These are phyloP conservation scores for Lithospermum erythrorhizon DNA, from an alignment of 257 asterid species.

Conservation along the genomic window DNA sequence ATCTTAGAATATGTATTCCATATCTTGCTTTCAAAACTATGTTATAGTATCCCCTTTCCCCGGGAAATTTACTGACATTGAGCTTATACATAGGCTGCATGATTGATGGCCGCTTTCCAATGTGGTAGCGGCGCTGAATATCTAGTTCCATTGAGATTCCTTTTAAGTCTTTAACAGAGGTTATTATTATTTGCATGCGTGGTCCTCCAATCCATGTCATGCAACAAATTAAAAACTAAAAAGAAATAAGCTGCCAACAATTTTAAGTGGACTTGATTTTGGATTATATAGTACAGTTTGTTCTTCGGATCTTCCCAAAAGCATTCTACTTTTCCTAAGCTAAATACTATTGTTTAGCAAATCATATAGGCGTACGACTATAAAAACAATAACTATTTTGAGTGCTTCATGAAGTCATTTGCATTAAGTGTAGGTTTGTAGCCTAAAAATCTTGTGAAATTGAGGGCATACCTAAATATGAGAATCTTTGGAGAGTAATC, in stretches of 20 bases:
- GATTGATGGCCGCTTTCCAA: too few relatives aligned
- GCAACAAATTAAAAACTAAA: background rate
- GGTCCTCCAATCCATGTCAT: background rate
- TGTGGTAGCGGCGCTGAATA: too few relatives aligned
- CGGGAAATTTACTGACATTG: background rate
- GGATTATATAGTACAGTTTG: background rate
- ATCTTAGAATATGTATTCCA: background rate
- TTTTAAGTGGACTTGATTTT: background rate
- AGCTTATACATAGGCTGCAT: too few relatives aligned
- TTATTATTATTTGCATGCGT: background rate
- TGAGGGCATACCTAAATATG: background rate
- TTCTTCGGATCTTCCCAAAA: background rate
- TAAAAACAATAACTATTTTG: too few relatives aligned
- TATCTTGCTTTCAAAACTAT: background rate
- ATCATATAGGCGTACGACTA: background rate
- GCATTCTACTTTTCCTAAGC: background rate
- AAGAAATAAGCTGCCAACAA: background rate
- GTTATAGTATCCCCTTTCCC: background rate
- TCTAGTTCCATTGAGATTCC: too few relatives aligned
- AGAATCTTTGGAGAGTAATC: background rate
- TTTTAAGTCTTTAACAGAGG: too few relatives aligned
- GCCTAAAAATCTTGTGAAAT: background rate
- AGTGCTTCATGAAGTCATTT: background rate
- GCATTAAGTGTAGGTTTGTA: background rate
- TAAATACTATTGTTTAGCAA: background rate